Base-by-base conservation (phyloP, 768 basidiomycete species). In the Gelatoporia subvermispora region DNA sequence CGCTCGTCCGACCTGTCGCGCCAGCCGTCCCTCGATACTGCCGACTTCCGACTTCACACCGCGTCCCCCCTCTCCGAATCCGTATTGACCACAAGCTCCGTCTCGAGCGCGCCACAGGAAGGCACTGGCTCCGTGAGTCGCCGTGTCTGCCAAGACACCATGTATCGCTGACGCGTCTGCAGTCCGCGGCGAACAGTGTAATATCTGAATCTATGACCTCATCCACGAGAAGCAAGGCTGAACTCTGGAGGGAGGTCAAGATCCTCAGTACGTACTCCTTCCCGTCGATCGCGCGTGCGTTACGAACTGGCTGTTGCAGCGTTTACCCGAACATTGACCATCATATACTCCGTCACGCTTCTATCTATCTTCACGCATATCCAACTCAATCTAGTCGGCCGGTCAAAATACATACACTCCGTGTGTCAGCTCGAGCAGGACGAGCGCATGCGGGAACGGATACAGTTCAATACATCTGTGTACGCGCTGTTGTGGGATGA, bases 211-310 rank as follows among this genome's bases (percentile, higher is more conserved):
- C 45, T 22, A 44, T 47, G 16, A 53, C 36, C 47, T 36, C 57
- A 10, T 50, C 36, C 10, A 52, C 69, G 21, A 72, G 77, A 52
- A 82, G 78, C n/a, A 93, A 85, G 62, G 79, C 77, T 1, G 85
- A 94, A 58, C 71, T 98, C 7, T 98, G 95, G 95, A 83, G 84
- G 49, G 92, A 96, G 66, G 78, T 96, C 34, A 97, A 96, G 65
- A 78, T 93, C 34, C 80, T 94, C 25, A 84, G 90, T 85, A 60
- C 41, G 78, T 71, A n/a, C 1, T 18, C n/a, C 35, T 23, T 3
- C 45, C 22, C 41, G 16, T 24, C 45, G 45, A 38, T 37, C 18
- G 23, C 8, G 4, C 11, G 8, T 34, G 31, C n/a, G 18, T 20
- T 31, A 22, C 11, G 15, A 16, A 16, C 16, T 38, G 41, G 15